Base-by-base conservation (phyloP, 2,329 filamentous ascomycete species). In the Corinectria fuckeliana region DNA sequence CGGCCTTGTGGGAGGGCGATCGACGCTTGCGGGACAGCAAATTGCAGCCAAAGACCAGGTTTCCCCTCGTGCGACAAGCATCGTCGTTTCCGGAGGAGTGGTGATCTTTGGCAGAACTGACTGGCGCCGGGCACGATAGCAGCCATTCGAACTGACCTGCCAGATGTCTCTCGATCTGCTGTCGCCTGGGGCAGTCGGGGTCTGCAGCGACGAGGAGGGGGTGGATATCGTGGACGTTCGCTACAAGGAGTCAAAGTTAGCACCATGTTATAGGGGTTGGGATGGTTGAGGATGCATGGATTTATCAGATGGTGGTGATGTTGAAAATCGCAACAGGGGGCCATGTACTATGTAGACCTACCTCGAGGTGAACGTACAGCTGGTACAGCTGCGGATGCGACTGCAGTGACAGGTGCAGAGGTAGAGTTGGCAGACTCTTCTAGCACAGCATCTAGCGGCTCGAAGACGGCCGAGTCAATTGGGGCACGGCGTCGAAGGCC, bases 71-170 rank as follows among this genome's bases (percentile, higher is more conserved):
- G 28, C 44, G 52, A 61, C 45, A 41, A 48, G 45, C 45, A 36
- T 54, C 51, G 50, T 59, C 58, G 48, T 67, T 39, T 32, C 55
- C 49, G 25, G 53, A 47, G 51, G 53, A 59, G 41, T 45, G 56
- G 48, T 62, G 58, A 51, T 62, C 52, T 39, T 63, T 66, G 60
- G 60, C 61, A 48, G 64, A 68, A 65, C 61, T 63, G 28, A 62
- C 57, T 67, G 73, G 63, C 56, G 64, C 66, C 44, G 77, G 73
- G 61, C 78, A 74, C 21, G 77, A 77, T 34, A 84, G 69, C 55
- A 84, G 69, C 76, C 78, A 84, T 66, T 84, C 80, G 67, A 81
- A 85, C 71, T 82, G 75, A 77, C 80, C 79, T 74, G 77, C 75
- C 62, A 77, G 71, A 69, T 83, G 81, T 62, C 74, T 78, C 50